Evolutionary conservation across 768 basidiomycete genomes (phyloP).

Genomic region (Russula emetica): DNA sequence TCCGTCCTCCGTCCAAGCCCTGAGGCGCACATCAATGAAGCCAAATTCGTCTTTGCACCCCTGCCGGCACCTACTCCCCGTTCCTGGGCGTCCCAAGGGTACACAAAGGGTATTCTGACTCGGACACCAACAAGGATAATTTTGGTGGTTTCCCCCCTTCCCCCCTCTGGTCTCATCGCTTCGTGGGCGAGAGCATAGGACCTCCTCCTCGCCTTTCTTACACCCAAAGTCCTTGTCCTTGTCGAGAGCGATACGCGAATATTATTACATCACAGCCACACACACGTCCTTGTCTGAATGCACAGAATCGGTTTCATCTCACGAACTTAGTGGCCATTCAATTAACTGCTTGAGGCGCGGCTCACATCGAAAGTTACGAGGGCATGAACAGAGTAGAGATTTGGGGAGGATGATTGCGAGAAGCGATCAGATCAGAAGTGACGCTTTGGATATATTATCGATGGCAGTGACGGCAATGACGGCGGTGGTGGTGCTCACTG

Average conservation of each 20-base stretch:
- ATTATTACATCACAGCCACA: background rate
- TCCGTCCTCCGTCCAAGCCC: background rate
- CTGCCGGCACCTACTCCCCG: background rate
- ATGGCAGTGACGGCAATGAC: background rate
- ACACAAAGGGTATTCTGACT: background rate
- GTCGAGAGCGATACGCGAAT: background rate
- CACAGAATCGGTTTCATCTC: background rate
- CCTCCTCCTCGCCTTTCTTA: background rate
- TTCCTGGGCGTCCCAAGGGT: background rate
- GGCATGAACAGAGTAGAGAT: background rate
- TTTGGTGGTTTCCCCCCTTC: background rate
- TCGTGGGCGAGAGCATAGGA: background rate
- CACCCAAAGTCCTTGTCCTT: background rate
- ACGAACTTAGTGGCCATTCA: background rate
- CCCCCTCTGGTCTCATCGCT: background rate
- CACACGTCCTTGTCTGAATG: background rate
- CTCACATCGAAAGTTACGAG: background rate
- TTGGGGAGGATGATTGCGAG: background rate
- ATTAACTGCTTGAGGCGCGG: background rate
- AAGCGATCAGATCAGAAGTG: background rate
- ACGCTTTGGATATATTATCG: background rate
- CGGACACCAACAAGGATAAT: background rate
- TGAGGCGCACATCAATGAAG: background rate
- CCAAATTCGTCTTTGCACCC: background rate
- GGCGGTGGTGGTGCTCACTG: background rate